phyloP scores from a whole-genome alignment of 2,329 filamentous ascomycete genomes.

The Colletotrichum kahawae region DNA sequence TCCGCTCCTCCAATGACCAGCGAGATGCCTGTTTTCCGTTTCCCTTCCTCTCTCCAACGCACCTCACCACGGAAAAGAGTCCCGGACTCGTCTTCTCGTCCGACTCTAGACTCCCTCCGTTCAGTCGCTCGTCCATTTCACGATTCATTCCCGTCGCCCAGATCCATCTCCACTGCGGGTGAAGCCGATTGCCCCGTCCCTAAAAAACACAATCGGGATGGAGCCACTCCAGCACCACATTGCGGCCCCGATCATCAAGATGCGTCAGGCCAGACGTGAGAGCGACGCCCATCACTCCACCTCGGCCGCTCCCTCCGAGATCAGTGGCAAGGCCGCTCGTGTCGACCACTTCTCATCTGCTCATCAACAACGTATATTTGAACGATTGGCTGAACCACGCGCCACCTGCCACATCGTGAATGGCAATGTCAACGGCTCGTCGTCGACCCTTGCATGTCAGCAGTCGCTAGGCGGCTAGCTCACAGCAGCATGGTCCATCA shows the following conservation, averaged over 20 bases:
- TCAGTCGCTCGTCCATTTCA: not conserved
- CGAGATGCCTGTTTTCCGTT: not conserved
- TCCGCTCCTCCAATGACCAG: not conserved
- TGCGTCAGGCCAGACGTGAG: not conserved
- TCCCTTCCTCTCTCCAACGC: not conserved
- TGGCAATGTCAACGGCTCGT: not conserved
- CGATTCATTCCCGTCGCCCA: not conserved
- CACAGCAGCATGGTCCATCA: not conserved
- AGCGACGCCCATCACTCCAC: not conserved
- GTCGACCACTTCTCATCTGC: not conserved
- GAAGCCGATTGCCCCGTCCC: not conserved
- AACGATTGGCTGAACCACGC: not conserved
- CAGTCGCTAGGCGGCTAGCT: conserved; percentile 2
- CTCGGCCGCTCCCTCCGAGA: not conserved
- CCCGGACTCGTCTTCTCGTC: not conserved
- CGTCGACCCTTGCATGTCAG: conserved; percentile 20
- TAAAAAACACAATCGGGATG: not conserved
- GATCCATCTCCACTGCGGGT: not conserved
- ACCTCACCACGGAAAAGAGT: not conserved
- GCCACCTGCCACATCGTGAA: conserved; percentile 7
- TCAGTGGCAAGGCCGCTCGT: conserved; percentile 9
- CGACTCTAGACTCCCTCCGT: rapidly evolving
- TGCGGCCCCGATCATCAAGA: not conserved
- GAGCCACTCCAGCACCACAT: not conserved
- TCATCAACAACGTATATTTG: not conserved